Evolutionary conservation across 805 yeast species (phyloP), one percentile per base, ranked within the genome.

Genomic region (Yarrowia porcina): DNA sequence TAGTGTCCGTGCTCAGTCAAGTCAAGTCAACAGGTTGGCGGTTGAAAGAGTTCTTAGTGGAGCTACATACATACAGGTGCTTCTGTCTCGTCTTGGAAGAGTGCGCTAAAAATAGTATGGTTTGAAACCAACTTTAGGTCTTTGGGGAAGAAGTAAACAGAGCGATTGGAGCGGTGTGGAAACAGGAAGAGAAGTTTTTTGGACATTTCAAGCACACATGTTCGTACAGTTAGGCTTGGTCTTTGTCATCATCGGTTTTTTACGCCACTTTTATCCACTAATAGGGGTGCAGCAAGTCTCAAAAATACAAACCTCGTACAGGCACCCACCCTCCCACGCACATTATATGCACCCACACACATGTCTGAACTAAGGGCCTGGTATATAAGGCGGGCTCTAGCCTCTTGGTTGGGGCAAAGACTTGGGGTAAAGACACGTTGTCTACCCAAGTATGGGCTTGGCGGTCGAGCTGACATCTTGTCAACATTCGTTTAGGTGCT

Each of bases 81-180:
- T 10, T 13, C 36, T 12, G 6, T 2, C 21, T 36, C 41, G 28
- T 36, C 41, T 36, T 15, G 10, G 6, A 13, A 15, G 20, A 18
- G 27, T 20, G 17, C 44, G 45, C 56, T 39, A 57, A 57, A 57
- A 57, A 57, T 39, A 57, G 59, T 44, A 44, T 44, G 39, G 56
- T 41, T 41, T 33, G 56, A 44, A 47, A 25, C 54, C 38, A 57
- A 41, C 57, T 33, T 23, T 21, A 18, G 60, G 30, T 25, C 33
- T n/a, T n/a, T n/a, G n/a, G 54, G 56, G 27, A 59, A 32, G 63
- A 59, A 30, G 63, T 44, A 59, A 59, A 59, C 54, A 44, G 39
- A 25, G 28, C 4, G 28, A 25, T n/a, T n/a, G n/a, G n/a, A n/a
- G n/a, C n/a, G n/a, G n/a, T n/a, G n/a, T n/a, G n/a, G n/a, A n/a